Evolutionary conservation across 2,329 filamentous ascomycete species (phyloP).

Genomic region (Fusarium sp.): DNA sequence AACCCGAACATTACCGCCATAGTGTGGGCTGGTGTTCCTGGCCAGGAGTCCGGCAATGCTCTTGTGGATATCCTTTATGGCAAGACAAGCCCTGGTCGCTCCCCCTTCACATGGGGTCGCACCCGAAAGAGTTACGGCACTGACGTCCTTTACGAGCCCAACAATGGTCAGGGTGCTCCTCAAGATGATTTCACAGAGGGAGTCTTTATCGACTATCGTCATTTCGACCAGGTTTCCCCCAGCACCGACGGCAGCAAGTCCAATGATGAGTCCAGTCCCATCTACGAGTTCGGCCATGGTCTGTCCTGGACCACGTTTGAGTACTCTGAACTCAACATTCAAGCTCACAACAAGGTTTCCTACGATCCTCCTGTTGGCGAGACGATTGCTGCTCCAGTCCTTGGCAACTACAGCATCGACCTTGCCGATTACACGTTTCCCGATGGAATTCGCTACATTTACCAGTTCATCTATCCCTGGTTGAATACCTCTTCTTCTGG

Average conservation of each 20-base stretch:
- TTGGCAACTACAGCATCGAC: conserved; percentile 73
- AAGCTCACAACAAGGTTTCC: conserved; percentile 59
- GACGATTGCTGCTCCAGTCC: conserved; percentile 72
- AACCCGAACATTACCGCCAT: conserved; percentile 86
- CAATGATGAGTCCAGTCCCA: conserved; percentile 62
- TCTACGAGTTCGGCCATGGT: conserved; percentile 86
- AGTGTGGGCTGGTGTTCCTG: conserved; percentile 83
- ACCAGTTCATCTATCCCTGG: conserved; percentile 77
- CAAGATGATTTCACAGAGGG: conserved; percentile 83
- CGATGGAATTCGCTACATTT: conserved; percentile 62
- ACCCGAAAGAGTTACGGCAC: conserved; percentile 76
- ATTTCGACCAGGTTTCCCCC: conserved; percentile 73
- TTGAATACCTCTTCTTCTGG: conserved; percentile 73
- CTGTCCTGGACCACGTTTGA: conserved; percentile 84
- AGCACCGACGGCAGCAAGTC: conserved; percentile 38
- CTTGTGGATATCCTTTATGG: conserved; percentile 89
- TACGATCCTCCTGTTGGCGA: conserved; percentile 72
- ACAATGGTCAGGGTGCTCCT: conserved; percentile 74
- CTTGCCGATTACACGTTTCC: conserved; percentile 78
- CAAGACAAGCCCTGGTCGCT: conserved; percentile 80
- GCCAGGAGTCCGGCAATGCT: conserved; percentile 85
- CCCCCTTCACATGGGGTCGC: conserved; percentile 83
- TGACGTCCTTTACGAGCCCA: conserved; percentile 75
- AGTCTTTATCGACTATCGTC: conserved; percentile 77
- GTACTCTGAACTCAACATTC: conserved; percentile 75